These are phyloP conservation scores for Senecio squalidus DNA, from an alignment of 140 eudicot genomes.

Conservation along the genomic window DNA sequence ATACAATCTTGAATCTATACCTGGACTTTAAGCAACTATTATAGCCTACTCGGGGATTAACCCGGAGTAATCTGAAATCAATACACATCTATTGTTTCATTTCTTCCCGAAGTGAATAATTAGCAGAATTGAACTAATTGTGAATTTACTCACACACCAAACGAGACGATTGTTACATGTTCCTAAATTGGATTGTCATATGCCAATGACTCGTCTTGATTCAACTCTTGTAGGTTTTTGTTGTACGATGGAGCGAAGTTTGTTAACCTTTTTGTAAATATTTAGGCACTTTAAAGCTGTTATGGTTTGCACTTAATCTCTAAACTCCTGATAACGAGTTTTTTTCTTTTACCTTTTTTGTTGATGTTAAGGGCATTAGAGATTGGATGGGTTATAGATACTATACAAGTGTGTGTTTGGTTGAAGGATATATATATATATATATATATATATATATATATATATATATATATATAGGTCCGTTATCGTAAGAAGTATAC, in stretches of 20 bases:
- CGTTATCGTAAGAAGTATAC: too few relatives aligned
- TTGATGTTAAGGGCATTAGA: too few relatives aligned
- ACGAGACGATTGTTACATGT: constrained; percentile 14
- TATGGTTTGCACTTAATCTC: too few relatives aligned
- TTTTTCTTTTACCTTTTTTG: too few relatives aligned
- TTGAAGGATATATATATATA: too few relatives aligned
- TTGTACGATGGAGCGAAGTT: constrained; percentile 15
- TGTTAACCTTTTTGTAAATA: constrained; percentile 20
- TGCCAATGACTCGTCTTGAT: constrained; percentile 5
- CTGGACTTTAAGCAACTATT: constrained; percentile 64
- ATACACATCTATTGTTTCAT: neutral
- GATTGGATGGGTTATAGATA: too few relatives aligned
- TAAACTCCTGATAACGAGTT: too few relatives aligned
- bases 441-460: too few relatives aligned
- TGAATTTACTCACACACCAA: neutral
- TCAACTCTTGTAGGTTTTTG: constrained; percentile 15
- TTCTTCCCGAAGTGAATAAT: constrained; percentile 2
- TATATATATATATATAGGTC: too few relatives aligned
- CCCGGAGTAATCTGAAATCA: too few relatives aligned
- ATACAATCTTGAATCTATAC: constrained; percentile 94
- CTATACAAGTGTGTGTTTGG: too few relatives aligned
- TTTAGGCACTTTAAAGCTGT: neutral
- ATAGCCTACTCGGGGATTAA: constrained; percentile 1
- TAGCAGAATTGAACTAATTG: neutral
- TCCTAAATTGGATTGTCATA: neutral